Evolutionary conservation across 225 moss, liverwort and hornwort species (phyloP).

Genomic region (Ulota crispa): DNA sequence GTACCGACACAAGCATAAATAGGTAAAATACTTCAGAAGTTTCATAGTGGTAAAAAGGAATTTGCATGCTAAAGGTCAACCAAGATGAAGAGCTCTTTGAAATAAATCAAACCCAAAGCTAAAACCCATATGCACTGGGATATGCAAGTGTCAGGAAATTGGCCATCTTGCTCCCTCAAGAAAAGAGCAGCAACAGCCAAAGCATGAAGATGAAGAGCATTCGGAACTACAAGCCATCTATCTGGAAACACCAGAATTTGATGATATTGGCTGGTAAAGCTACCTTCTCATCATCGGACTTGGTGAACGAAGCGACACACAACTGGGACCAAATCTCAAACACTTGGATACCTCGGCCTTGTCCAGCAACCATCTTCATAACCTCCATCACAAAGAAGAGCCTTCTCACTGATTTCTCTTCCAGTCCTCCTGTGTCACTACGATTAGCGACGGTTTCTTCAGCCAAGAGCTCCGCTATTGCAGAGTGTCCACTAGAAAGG

Average conservation of each 20-base stretch:
- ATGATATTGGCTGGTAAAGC: not conserved
- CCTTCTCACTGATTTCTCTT: slow-evolving; percentile 52
- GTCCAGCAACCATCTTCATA: slow-evolving; percentile 76
- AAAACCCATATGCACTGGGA: not conserved
- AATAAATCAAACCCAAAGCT: not conserved
- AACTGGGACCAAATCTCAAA: slow-evolving; percentile 82
- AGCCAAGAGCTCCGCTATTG: slow-evolving; percentile 77
- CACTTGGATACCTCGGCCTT: slow-evolving; percentile 70
- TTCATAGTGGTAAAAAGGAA: not conserved
- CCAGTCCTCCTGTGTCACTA: slow-evolving; percentile 37
- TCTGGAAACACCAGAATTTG: slow-evolving; percentile 6
- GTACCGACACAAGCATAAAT: slow-evolving; percentile 23
- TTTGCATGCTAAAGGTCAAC: not conserved
- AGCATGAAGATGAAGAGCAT: slow-evolving; percentile 3
- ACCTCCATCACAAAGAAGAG: slow-evolving; percentile 70
- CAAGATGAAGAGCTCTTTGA: slow-evolving; percentile 3
- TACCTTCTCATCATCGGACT: slow-evolving; percentile 76
- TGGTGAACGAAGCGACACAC: slow-evolving; percentile 45
- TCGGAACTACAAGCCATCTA: slow-evolving; percentile 6
- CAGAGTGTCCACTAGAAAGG: slow-evolving; percentile 51
- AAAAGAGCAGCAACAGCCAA: slow-evolving; percentile 1
- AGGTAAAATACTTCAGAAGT: slow-evolving; percentile 21
- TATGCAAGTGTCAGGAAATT: not conserved
- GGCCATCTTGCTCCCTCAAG: not conserved
- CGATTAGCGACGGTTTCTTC: slow-evolving; percentile 52